phyloP scores from a whole-genome alignment of 176 grass and related monocot species.

The Oryza coarctata region DNA sequence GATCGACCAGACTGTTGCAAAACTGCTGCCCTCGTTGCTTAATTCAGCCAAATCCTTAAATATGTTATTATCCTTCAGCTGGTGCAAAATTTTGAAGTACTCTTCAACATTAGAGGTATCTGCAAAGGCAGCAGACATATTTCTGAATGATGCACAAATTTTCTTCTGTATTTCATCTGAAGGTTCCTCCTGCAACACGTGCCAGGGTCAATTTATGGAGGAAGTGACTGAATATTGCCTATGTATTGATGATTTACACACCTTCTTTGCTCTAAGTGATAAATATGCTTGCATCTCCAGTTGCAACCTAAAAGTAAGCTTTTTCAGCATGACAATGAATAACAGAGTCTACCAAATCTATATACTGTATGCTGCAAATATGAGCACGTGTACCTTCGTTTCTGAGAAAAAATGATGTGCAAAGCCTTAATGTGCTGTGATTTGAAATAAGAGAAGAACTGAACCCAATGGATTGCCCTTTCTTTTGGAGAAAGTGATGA shows the following conservation, averaged over 20 bases:
- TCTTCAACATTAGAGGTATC: slow-evolving; percentile 72
- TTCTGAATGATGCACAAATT: slow-evolving; percentile 56
- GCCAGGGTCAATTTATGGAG: slow-evolving; percentile 28
- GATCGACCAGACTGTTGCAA: slow-evolving; percentile 47
- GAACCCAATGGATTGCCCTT: slow-evolving; percentile 81
- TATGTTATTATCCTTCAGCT: slow-evolving; percentile 92
- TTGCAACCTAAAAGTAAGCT: slow-evolving; percentile 67
- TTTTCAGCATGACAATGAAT: not conserved
- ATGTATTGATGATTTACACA: slow-evolving; percentile 36
- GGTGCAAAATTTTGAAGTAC: slow-evolving; percentile 80
- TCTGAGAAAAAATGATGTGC: slow-evolving; percentile 69
- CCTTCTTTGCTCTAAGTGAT: slow-evolving; percentile 67
- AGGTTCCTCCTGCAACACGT: slow-evolving; percentile 57
- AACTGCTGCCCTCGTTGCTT: slow-evolving; percentile 52
- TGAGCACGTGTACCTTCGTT: slow-evolving; percentile 59
- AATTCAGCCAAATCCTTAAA: slow-evolving; percentile 78
- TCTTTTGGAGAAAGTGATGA: slow-evolving; percentile 79
- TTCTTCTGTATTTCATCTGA: slow-evolving; percentile 63
- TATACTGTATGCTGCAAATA: slow-evolving; percentile 4
- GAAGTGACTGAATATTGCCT: slow-evolving; percentile 14
- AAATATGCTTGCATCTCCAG: slow-evolving; percentile 84
- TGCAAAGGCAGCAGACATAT: slow-evolving; percentile 67
- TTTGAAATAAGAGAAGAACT: slow-evolving; percentile 82
- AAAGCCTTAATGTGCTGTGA: slow-evolving; percentile 73
- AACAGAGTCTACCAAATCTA: not conserved